A percentile compares a stretch with the other conserved stretches of the same genome.
These are phyloP conservation scores for Cicer bijugum DNA, from an alignment of 306 rosid species.

Conservation along the genomic window DNA sequence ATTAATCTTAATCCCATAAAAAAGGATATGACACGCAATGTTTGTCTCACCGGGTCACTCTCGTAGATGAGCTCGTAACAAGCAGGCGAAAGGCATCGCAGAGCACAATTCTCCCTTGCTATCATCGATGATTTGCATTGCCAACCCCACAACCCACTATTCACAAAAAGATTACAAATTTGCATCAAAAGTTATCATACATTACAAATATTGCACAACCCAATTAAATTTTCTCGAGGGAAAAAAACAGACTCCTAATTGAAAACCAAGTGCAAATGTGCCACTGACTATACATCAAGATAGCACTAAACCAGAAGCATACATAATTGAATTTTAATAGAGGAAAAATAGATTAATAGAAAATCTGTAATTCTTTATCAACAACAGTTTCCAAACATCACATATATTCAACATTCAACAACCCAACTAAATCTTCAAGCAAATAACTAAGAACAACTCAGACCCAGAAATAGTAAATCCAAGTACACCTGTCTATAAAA, in stretches of 20 bases:
- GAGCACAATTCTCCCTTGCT: constrained; percentile 89
- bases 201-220: not conserved
- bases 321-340: not conserved
- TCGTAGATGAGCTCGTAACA: constrained; percentile 80
- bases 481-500: constrained; percentile 54
- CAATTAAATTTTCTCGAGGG: not conserved
- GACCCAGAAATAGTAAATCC: not conserved
- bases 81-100: constrained; percentile 81
- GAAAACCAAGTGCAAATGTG: not conserved
- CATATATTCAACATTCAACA: not conserved
- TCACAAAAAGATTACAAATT: constrained; percentile 1
- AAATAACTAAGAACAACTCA: not conserved
- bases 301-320: not conserved
- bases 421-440: constrained; percentile 15
- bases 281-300: not conserved
- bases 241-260: not conserved
- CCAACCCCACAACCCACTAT: constrained; percentile 90
- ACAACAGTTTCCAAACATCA: constrained; percentile 30
- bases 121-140: constrained; percentile 69
- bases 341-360: not conserved
- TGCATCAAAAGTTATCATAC: not conserved
- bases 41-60: constrained; percentile 81
- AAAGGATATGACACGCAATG: constrained; percentile 5
- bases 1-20: not conserved
- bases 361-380: not conserved